Evolutionary conservation across 495 filamentous ascomycete species (phyloP).

Genomic region (Jackrogersella minutella): DNA sequence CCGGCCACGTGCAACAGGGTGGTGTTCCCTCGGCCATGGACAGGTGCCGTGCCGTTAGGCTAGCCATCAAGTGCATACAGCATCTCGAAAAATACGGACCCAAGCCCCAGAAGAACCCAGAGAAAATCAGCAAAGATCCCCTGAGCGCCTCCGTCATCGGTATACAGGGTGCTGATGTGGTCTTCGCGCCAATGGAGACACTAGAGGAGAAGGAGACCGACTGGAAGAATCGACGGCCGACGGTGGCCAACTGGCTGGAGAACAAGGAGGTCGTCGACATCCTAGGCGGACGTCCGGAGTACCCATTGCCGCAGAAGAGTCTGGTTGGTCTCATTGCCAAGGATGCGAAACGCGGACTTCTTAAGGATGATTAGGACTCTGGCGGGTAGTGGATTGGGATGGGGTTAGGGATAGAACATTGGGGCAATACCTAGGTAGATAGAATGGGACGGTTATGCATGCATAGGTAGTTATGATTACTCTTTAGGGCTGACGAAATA

Average conservation of each 20-base stretch:
- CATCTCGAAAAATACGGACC: constrained; percentile 81
- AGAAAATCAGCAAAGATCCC: constrained; percentile 73
- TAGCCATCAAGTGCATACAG: constrained; percentile 91
- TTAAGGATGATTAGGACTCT: constrained; percentile 1
- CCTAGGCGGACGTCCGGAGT: constrained; percentile 73
- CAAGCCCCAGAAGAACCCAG: constrained; percentile 57
- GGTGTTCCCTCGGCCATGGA: constrained; percentile 96
- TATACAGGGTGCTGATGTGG: constrained; percentile 86
- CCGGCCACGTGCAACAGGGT: constrained; percentile 97
- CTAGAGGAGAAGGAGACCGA: constrained; percentile 88
- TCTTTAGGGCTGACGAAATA: constrained; percentile 1
- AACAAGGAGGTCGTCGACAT: constrained; percentile 85
- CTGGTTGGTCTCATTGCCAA: constrained; percentile 60
- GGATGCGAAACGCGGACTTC: constrained; percentile 61
- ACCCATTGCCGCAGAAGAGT: constrained; percentile 52
- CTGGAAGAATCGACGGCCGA: constrained; percentile 88
- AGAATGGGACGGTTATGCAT: constrained; percentile 27
- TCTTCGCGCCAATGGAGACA: constrained; percentile 79
- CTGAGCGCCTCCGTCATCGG: constrained; percentile 84
- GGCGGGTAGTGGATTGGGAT: background rate
- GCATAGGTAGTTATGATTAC: constrained; percentile 26
- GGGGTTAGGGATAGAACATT: constrained; percentile 15
- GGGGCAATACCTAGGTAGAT: constrained; percentile 23
- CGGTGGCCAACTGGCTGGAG: constrained; percentile 82
- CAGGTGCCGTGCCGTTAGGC: constrained; percentile 86